Evolutionary conservation across 768 basidiomycete species (phyloP), one percentile per base, ranked within the genome.

Genomic region (Cubamyces lactineus): DNA sequence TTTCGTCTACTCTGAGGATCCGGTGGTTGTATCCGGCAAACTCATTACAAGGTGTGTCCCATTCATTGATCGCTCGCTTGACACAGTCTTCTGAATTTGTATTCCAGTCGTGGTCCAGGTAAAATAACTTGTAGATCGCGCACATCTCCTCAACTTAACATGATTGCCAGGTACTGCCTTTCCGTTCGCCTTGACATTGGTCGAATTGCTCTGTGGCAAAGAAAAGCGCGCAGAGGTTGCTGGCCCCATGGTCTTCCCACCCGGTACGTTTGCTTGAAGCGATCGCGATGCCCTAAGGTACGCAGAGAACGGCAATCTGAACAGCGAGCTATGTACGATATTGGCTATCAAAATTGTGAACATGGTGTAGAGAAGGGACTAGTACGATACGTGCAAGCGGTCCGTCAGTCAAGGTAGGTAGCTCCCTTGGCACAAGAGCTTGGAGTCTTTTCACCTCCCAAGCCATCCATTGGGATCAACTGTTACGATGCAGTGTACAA

Each of bases 151-250:
- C 23, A 51, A 24, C 34, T 55, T 41, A 34, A 16, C 15, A 34
- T 28, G 42, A 23, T 15, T 39, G 13, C 21, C 65, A 86, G 91
- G 91, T 12, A 92, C 91, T 3, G 76, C 85, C 0, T 93, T 94
- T 69, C 84, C 86, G 1, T 93, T 94, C 65, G 89, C 89, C 2
- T 77, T 93, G 57, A 86, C 86, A n/a, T 73, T 94, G 38, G 86
- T 92, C 9, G 89, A 91, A 69, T 68, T 84, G 19, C 79, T 93
- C 1, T 86, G 84, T 62, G 92, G 92, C 4, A 65, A 76, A 15
- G 81, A 80, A 41, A 89, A 84, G 72, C 77, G 88, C 5, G 79
- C 78, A 19, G 84, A 89, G 64, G 82, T 92, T 8, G 73, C 77
- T 7, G 80, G 68, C 0, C 88, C 88, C 1, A 91, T 92, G 89